phyloP scores from a whole-genome alignment of 805 yeast genomes.

The Nakazawaea wickerhamii region DNA sequence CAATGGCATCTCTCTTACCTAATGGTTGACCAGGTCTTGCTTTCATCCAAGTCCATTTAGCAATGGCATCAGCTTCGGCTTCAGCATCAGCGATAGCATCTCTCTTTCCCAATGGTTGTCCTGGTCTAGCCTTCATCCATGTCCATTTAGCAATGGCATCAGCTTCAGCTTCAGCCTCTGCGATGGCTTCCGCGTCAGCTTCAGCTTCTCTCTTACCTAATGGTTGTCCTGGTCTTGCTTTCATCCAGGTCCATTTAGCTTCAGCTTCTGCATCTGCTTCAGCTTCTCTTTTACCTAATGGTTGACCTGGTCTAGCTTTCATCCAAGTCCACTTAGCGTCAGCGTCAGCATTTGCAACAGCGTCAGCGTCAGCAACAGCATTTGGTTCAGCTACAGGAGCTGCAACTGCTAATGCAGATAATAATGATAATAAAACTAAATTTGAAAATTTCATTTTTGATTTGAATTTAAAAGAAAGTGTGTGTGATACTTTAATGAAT shows the following conservation, averaged over 20 bases:
- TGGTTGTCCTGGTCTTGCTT: constrained; percentile 8
- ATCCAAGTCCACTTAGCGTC: constrained; percentile 12
- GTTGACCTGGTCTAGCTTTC: constrained; percentile 14
- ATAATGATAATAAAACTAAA: constrained; percentile 9
- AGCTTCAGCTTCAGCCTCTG: constrained; percentile 15
- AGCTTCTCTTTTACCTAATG: constrained; percentile 25
- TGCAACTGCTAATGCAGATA: constrained; percentile 2
- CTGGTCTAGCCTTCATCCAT: constrained; percentile 5
- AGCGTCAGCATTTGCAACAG: constrained; percentile 21
- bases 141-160: too few relatives aligned
- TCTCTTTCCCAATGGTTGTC: constrained; percentile 22
- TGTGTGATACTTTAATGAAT: neutral
- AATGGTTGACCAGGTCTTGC: constrained; percentile 16
- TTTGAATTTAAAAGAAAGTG: neutral
- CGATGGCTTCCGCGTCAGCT: constrained; percentile 21
- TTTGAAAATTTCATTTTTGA: constrained; percentile 17
- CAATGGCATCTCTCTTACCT: constrained; percentile 25
- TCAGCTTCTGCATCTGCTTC: constrained; percentile 16
- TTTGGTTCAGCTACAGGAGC: constrained; percentile 18
- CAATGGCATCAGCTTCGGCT: constrained; percentile 23
- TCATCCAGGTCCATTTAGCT: constrained; percentile 14
- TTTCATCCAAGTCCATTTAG: constrained; percentile 13
- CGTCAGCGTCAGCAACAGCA: constrained; percentile 21
- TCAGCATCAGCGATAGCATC: constrained; percentile 22
- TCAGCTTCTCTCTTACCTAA: constrained; percentile 20